Percentiles rank a stretch among this genome's conserved stretches.
Evolutionary conservation across 371 early-diverging fungal genomes (phyloP).

Genomic region (Rhizopus arrhizus): DNA sequence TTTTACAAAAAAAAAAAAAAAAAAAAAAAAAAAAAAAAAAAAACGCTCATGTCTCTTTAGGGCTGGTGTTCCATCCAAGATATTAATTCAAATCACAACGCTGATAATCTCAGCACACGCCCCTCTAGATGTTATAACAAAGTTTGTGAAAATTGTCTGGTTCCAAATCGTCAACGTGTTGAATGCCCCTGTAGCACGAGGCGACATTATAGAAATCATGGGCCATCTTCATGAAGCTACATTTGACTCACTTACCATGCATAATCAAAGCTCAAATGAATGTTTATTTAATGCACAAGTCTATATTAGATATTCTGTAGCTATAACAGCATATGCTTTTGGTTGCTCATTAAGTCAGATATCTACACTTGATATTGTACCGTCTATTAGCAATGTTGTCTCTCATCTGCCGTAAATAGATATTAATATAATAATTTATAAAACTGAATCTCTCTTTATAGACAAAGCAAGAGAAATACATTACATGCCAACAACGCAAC

Average conservation of each 20-base stretch:
- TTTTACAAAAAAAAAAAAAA: neutral
- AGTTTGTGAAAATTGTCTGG: conserved; percentile 52
- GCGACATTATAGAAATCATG: conserved; percentile 44
- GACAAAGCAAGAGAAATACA: conserved; percentile 37
- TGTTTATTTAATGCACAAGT: conserved; percentile 30
- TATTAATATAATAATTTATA: neutral
- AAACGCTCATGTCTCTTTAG: conserved; percentile 21
- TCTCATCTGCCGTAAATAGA: conserved; percentile 36
- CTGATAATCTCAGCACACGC: conserved; percentile 32
- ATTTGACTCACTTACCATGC: conserved; percentile 24
- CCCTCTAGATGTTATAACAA: conserved; percentile 32
- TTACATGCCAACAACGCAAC: conserved; percentile 25
- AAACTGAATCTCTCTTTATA: neutral
- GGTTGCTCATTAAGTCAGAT: conserved; percentile 44
- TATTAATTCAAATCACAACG: conserved; percentile 42
- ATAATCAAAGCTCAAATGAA: conserved; percentile 27
- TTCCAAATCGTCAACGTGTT: conserved; percentile 47
- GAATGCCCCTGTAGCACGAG: conserved; percentile 31
- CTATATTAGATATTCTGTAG: conserved; percentile 46
- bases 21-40: neutral
- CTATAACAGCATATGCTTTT: conserved; percentile 43
- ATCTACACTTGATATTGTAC: conserved; percentile 44
- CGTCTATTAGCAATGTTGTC: conserved; percentile 35
- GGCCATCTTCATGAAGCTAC: conserved; percentile 44
- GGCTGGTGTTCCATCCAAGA: conserved; percentile 43